Evolutionary conservation across 2,329 filamentous ascomycete genomes (phyloP), one percentile per base, ranked within the genome.

Genomic region (Cryphonectria carpinicola): DNA sequence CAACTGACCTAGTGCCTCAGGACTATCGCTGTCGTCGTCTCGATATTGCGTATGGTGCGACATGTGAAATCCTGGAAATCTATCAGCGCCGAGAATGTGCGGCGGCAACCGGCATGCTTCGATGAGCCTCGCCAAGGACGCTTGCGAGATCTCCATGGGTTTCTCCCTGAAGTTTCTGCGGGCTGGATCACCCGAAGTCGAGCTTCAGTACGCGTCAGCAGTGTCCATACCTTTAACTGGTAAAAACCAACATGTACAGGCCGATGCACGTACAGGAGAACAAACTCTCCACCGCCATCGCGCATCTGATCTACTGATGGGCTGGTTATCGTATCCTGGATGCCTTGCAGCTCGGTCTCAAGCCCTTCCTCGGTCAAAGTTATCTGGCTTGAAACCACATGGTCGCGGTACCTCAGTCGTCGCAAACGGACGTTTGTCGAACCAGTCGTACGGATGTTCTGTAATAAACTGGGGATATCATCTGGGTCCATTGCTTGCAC

Each of bases 21-120:
- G 69, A 0, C 25, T 22, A 1, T 71, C 41, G 7, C 25, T 41
- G 5, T 25, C 22, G 17, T 62, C 37, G 5, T 19, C 58, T n/a
- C 61, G 28, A 28, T 68, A 69, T 19, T 69, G 54, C 13, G 64
- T 62, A 19, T 71, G 66, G 25, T 63, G 70, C 3, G 70, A 71
- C 54, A 69, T 39, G 41, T 71, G 66, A 46, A 69, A 69, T 4
- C 61, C 32, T 54, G 54, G 65, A 4, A 66, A 37, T 3, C 52
- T 54, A 17, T 37, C 54, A 8, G 70, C 2, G 7, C 58, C 25
- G 13, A 71, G 25, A 1, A 63, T 65, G 17, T 62, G 65, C 14
- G 66, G 6, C 0, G 70, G 66, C 11, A 71, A n/a, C 3, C 22
- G 43, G 28, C 66, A 71, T 4, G 62, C 62, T 6, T 4, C 3